These are phyloP conservation scores for Metschnikowia lachancei DNA, from an alignment of 805 yeast species.

Conservation along the genomic window DNA sequence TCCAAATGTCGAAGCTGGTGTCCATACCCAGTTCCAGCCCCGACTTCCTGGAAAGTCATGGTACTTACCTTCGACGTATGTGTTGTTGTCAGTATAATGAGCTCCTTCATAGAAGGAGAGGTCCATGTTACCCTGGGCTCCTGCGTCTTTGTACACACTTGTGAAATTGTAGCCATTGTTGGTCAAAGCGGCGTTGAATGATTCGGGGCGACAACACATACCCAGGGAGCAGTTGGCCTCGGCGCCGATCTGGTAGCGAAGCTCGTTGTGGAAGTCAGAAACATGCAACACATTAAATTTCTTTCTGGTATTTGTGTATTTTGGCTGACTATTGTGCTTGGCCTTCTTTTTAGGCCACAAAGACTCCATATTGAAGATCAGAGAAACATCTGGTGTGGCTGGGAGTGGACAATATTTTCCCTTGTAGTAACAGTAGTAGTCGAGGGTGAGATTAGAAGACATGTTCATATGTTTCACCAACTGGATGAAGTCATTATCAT, in stretches of 20 bases:
- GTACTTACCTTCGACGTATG: conserved; percentile 32
- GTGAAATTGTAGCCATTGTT: conserved; percentile 30
- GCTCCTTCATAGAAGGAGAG: conserved; percentile 34
- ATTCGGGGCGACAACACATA: conserved; percentile 62
- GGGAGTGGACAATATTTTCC: conserved; percentile 51
- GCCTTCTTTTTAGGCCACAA: conserved; percentile 39
- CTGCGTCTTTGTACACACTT: conserved; percentile 21
- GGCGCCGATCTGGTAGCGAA: conserved; percentile 51
- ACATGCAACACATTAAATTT: conserved; percentile 62
- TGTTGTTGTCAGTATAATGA: conserved; percentile 24
- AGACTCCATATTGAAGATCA: conserved; percentile 29
- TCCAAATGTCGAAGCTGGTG: conserved; percentile 63
- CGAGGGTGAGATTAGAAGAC: conserved; percentile 37
- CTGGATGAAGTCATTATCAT: conserved; percentile 40
- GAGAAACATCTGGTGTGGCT: conserved; percentile 46
- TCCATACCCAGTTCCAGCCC: conserved; percentile 33
- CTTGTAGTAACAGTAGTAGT: conserved; percentile 55
- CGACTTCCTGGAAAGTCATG: conserved; percentile 29
- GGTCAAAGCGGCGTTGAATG: conserved; percentile 34
- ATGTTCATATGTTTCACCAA: conserved; percentile 35
- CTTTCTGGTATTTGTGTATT: conserved; percentile 28
- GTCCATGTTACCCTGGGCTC: conserved; percentile 16
- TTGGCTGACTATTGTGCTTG: conserved; percentile 28
- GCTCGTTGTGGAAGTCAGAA: conserved; percentile 63
- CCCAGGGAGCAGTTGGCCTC: conserved; percentile 56